Evolutionary conservation across 2,329 filamentous ascomycete genomes (phyloP), one percentile per base, ranked within the genome.

Genomic region (Aureobasidium vineae): DNA sequence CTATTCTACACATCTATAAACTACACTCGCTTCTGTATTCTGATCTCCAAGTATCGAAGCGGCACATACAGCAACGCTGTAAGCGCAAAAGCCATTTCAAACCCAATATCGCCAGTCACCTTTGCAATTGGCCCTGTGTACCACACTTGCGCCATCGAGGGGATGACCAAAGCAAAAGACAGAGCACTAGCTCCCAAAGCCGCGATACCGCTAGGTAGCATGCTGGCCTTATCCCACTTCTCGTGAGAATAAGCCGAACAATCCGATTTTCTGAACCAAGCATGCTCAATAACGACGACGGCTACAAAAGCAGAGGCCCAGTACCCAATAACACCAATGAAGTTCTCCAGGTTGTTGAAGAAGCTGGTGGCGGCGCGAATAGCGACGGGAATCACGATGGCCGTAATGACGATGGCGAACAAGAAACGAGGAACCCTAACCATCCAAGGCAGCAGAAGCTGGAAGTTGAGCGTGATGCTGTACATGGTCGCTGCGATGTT

Each of bases 101-200:
- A 88, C 0, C 87, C 87, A 73, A 89, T 84, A 69, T 89, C 86
- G 0, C 87, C 87, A 13, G 86, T 86, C 41, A 71, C 81, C 74
- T 59, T 63, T 11, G 71, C 72, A 19, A 74, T 70, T 5, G 72
- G 72, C 19, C 72, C 72, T 7, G 69, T 72, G 26, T 73, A 74
- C 70, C 70, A 74, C 5, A 71, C 68, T 59, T 74, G 72, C 26
- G 67, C 67, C 72, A 74, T 73, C 19, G 65, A 70, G n/a, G 71
- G 69, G 21, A 74, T 67, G 5, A 73, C 70, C 2, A 73, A 52
- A 6, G 65, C 70, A 57, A 72, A 69, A 7, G 70, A 73, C 21
- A 70, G 67, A 19, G 66, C 65, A 21, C 68, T 68, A 15, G 71
- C 69, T 6, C 53, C 61, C 16, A 73, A 43, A 36, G 79, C 79